phyloP scores from a whole-genome alignment of 495 filamentous ascomycete species.

The Cetradonia linearis region DNA sequence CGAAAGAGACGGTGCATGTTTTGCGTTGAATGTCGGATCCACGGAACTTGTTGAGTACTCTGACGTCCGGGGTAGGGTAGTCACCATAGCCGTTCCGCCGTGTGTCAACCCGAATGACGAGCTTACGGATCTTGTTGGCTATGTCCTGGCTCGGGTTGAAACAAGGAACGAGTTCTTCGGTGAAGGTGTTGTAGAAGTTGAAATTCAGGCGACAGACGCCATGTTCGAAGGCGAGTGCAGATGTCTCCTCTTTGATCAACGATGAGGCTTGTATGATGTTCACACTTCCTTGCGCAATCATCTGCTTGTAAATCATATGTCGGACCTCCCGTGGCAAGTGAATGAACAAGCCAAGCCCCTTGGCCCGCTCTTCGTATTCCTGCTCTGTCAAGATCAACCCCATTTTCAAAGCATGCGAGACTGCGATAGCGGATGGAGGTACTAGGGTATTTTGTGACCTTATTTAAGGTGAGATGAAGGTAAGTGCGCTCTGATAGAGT shows the following conservation, averaged over 20 bases:
- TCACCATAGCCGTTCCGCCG: not conserved
- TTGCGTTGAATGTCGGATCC: not conserved
- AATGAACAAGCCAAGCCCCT: not conserved
- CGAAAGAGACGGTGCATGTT: not conserved
- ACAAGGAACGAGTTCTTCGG: not conserved
- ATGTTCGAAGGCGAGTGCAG: not conserved
- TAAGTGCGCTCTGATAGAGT: not conserved
- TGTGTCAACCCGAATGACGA: not conserved
- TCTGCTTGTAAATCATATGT: not conserved
- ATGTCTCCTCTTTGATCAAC: not conserved
- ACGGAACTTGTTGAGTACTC: not conserved
- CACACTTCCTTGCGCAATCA: not conserved
- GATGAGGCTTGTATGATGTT: not conserved
- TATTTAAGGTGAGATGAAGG: not conserved
- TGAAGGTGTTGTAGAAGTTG: not conserved
- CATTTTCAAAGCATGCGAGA: not conserved
- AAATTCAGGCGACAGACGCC: not conserved
- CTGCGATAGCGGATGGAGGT: not conserved
- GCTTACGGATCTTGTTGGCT: not conserved
- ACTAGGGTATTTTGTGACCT: not conserved
- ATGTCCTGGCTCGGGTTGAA: not conserved
- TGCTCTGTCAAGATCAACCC: not conserved
- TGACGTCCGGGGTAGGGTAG: not conserved
- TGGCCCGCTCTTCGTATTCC: not conserved
- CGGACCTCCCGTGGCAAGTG: not conserved